Base-by-base conservation (phyloP, 352 stramenopile species). In the Globisporangium yorkense region DNA sequence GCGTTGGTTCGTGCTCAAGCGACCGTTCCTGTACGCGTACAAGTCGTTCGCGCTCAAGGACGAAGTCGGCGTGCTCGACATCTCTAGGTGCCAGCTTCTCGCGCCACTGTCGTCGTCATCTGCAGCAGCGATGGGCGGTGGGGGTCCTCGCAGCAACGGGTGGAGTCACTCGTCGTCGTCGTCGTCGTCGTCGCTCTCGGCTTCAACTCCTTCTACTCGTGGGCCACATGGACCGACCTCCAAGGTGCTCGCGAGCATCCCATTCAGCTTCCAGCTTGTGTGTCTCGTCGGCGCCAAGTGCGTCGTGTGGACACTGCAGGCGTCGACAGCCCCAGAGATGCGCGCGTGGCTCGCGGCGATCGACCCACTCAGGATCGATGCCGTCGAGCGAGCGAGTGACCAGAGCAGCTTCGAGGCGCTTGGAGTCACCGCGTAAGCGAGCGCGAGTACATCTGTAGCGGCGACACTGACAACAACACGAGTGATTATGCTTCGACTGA, bases 1-100 rank as follows among this genome's bases (percentile, higher is more conserved):
- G 0, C 80, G 84, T 37, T 94, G 81, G 84, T 89, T 94, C 44
- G 84, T 94, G 27, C 62, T 94, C 47, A 87, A 89, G 51, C 70
- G 75, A 1, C 84, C 84, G 24, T 92, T 94, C 55, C 63, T 94
- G 33, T 92, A 90, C 56, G 67, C 61, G 1, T 93, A 89, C 67
- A 75, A 84, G 62, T 84, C 65, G 52, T 88, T 89, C 39, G 77
- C 78, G 0, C 66, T 72, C 16, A 85, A 90, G 44, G 72, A 85
- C 13, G 68, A 87, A 46, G 74, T 81, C 2, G 79, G 84, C 24
- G 77, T 92, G 15, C 70, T 93, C 56, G 84, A 93, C 67, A 66
- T 92, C 15, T 87, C 75, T 3, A 66, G 72, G 27, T 87, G 75
- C 27, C 77, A 89, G 51, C 59, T 91, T 9, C 66, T 84, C 12